phyloP scores from a whole-genome alignment of 441 rosid genomes.

The Syzygium syzygioides region DNA sequence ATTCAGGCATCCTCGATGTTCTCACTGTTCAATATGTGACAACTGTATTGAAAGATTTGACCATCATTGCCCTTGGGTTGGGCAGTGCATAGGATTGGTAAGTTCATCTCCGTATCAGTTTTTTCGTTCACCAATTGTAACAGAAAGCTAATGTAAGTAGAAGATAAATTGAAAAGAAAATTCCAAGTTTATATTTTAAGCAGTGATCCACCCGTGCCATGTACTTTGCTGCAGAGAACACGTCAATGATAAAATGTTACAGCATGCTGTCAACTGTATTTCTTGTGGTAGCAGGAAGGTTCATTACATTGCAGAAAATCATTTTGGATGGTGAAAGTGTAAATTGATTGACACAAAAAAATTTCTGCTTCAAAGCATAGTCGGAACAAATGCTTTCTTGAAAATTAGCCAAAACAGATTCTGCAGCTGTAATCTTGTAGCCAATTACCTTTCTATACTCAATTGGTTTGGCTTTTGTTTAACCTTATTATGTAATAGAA shows the following conservation, averaged over 20 bases:
- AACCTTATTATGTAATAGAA: not conserved
- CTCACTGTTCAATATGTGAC: conserved; percentile 45
- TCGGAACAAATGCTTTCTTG: not conserved
- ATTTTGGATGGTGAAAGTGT: not conserved
- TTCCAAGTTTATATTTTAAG: not conserved
- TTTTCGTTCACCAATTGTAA: not conserved
- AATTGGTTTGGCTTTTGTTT: not conserved
- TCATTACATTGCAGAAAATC: not conserved
- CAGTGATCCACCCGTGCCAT: not conserved
- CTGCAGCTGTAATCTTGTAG: not conserved
- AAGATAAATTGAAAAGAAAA: not conserved
- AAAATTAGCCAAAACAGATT: not conserved
- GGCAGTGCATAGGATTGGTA: conserved; percentile 55
- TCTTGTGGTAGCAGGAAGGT: not conserved
- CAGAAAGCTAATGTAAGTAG: not conserved
- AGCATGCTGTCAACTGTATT: not conserved
- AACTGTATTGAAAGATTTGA: conserved; percentile 50
- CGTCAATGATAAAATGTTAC: not conserved
- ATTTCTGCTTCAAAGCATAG: not conserved
- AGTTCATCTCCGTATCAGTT: not conserved
- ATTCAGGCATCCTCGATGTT: conserved; percentile 43
- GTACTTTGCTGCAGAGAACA: not conserved
- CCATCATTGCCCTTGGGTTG: conserved; percentile 59
- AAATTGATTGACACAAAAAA: not conserved
- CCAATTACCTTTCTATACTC: not conserved